phyloP scores from a whole-genome alignment of 164 flowering plant species.

The Magnolia kwangsiensis region DNA sequence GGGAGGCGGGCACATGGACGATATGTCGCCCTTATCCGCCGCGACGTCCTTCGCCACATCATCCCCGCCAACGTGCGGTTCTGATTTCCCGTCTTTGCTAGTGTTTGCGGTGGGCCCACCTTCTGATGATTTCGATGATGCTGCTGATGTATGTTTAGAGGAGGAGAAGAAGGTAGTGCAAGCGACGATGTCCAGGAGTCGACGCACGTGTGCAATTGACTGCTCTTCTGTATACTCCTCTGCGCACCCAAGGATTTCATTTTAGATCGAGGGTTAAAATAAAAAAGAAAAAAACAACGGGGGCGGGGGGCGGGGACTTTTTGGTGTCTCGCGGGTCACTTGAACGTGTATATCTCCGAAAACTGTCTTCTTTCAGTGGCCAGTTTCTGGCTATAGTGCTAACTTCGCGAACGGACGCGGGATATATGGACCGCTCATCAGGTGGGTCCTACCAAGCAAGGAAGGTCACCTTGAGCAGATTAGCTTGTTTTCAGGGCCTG shows the following conservation, averaged over 20 bases:
- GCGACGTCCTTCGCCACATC: conserved; percentile 7
- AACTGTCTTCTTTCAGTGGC: no score
- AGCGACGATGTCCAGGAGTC: conserved; percentile 88
- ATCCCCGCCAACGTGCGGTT: conserved; percentile 4
- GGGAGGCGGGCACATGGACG: conserved; percentile 71
- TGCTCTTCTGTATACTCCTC: conserved; percentile 78
- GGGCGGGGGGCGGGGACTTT: no score
- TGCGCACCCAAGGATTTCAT: conserved; percentile 17
- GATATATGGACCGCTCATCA: not conserved
- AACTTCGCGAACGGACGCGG: no score
- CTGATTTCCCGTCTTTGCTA: conserved; percentile 16
- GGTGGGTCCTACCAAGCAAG: no score
- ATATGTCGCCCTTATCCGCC: conserved; percentile 39
- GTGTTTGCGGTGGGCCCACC: conserved; percentile 2
- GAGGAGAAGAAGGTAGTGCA: conserved; percentile 67
- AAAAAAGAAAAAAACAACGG: no score
- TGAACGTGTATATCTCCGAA: no score
- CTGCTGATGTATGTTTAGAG: conserved; percentile 32
- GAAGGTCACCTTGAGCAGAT: no score
- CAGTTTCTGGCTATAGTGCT: no score
- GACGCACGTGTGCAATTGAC: conserved; percentile 61
- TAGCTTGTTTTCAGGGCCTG: no score
- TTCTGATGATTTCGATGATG: not conserved
- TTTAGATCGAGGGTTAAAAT: no score
- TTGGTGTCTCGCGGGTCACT: no score